phyloP scores from a whole-genome alignment of 495 filamentous ascomycete species.

The Aspergillus avenaceus region DNA sequence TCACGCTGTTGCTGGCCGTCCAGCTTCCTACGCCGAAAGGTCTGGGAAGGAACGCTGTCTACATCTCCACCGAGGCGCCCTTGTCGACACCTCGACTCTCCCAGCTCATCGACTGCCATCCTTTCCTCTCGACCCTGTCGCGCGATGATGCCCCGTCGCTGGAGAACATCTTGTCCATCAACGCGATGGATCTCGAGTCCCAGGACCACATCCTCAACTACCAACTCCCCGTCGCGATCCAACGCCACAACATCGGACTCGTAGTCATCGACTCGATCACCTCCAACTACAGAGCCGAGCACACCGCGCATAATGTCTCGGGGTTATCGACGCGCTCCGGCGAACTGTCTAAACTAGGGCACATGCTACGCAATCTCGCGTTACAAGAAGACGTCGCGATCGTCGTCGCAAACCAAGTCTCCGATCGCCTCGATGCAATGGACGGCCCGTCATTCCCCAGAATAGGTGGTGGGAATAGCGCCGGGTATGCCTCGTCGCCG shows the following conservation, averaged over 20 bases:
- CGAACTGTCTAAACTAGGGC: conserved; percentile 74
- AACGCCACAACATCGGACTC: conserved; percentile 69
- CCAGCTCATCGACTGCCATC: conserved; percentile 70
- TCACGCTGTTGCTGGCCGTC: conserved; percentile 73
- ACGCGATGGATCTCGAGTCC: conserved; percentile 86
- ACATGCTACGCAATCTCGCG: conserved; percentile 70
- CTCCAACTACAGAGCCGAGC: conserved; percentile 91
- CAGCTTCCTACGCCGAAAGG: conserved; percentile 76
- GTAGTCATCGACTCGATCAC: conserved; percentile 86
- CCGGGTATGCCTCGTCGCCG: conserved; percentile 10
- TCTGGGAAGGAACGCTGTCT: conserved; percentile 65
- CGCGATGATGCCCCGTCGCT: conserved; percentile 57
- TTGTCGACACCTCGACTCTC: conserved; percentile 75
- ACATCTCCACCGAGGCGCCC: conserved; percentile 92
- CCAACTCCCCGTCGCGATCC: conserved; percentile 82
- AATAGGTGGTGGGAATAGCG: conserved; percentile 1
- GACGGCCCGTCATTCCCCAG: conserved; percentile 10
- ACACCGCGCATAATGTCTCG: conserved; percentile 35
- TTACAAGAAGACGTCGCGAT: conserved; percentile 69
- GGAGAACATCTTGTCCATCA: conserved; percentile 66
- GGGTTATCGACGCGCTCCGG: conserved; percentile 48
- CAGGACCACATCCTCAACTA: conserved; percentile 93
- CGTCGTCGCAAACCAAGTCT: conserved; percentile 94
- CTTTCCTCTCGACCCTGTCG: conserved; percentile 49
- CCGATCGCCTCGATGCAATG: conserved; percentile 66